Percentiles rank a stretch among this genome's conserved stretches.
Conservation (phyloP, 2,329 filamentous ascomycete species). For the Drechslerella dactyloides region DNA sequence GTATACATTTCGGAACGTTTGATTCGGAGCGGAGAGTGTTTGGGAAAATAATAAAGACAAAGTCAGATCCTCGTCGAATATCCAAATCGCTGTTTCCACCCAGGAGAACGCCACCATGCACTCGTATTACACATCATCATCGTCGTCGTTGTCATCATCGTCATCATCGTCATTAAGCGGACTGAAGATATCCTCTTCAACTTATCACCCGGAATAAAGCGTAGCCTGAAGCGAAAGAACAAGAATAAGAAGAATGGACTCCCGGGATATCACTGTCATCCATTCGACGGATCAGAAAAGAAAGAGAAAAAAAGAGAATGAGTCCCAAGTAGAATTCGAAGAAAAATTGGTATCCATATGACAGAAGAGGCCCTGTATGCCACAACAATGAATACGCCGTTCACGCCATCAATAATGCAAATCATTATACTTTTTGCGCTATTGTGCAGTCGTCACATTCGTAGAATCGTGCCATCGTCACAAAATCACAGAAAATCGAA, state of each 20-base stretch:
- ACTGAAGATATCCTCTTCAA: background rate
- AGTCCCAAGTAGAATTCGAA: constrained; percentile 22
- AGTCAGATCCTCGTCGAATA: constrained; percentile 13
- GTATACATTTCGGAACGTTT: too few relatives aligned
- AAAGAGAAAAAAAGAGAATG: constrained; percentile 11
- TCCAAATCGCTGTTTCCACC: constrained; percentile 8
- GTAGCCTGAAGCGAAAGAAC: constrained; percentile 11
- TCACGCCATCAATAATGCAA: constrained; percentile 51
- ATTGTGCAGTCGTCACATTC: constrained; percentile 49
- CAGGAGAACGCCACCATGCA: constrained; percentile 34
- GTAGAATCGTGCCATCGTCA: constrained; percentile 51
- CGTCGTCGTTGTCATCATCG: too few relatives aligned
- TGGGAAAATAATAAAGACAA: background rate
- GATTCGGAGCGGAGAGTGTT: background rate
- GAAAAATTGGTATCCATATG: constrained; percentile 46
- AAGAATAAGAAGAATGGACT: constrained; percentile 8
- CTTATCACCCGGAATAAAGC: constrained; percentile 2
- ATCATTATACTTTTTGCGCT: constrained; percentile 49
- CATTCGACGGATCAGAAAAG: constrained; percentile 4
- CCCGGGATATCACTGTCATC: constrained; percentile 12
- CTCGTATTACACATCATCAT: constrained; percentile 23
- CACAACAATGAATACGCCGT: constrained; percentile 50
- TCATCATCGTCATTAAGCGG: background rate
- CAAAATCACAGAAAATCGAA: constrained; percentile 52
- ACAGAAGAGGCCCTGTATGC: constrained; percentile 39